A percentile compares a stretch with the other conserved stretches of the same genome.
phyloP scores from a whole-genome alignment of 495 filamentous ascomycete genomes.

The Podospora sp. region DNA sequence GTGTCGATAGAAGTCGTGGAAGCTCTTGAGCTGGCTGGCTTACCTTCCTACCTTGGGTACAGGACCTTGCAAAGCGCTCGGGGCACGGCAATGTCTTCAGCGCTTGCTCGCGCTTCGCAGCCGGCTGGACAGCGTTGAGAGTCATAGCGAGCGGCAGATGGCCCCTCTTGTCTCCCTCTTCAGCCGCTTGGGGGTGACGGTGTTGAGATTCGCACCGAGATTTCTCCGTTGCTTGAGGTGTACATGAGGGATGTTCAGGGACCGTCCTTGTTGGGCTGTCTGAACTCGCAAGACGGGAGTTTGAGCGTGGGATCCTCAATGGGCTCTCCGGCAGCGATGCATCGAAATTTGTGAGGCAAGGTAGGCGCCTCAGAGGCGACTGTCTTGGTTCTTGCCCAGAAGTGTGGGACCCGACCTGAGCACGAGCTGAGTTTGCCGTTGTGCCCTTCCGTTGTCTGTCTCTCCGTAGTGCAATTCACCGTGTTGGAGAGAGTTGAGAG shows the following conservation, averaged over 20 bases:
- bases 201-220: neutral
- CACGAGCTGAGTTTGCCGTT: no score
- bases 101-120: neutral
- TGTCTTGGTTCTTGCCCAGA: no score
- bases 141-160: constrained; percentile 2
- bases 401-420: no score
- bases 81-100: neutral
- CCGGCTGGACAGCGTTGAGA: neutral
- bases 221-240: neutral
- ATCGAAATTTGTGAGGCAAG: neutral
- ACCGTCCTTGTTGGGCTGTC: neutral
- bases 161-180: neutral
- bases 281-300: neutral
- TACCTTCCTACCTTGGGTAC: no score
- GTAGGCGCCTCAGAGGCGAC: no score
- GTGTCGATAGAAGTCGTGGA: neutral
- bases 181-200: neutral
- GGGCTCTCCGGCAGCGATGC: neutral
- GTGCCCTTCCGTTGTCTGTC: no score
- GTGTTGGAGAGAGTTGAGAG: no score
- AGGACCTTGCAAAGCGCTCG: neutral
- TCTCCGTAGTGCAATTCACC: no score
- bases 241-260: neutral
- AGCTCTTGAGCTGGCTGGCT: neutral
- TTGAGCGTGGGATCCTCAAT: neutral